These are phyloP conservation scores for Acanthamoeba lugdunensis DNA, from an alignment of 208 protist genomes.

Conservation along the genomic window DNA sequence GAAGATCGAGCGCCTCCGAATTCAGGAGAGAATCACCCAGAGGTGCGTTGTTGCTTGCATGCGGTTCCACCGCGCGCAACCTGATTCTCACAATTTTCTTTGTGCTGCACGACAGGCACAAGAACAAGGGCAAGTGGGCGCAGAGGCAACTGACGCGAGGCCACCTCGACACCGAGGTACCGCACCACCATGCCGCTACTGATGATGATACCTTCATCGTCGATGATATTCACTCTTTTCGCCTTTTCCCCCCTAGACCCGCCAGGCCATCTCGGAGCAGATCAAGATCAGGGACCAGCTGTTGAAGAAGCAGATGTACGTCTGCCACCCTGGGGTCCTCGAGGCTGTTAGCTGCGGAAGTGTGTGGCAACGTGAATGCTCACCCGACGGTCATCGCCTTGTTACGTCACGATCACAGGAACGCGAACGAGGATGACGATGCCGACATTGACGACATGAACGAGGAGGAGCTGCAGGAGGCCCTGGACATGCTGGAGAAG, in stretches of 20 bases:
- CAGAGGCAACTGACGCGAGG: constrained; percentile 47
- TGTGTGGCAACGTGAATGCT: too few relatives aligned
- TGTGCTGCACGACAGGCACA: neutral
- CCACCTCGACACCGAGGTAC: constrained; percentile 49
- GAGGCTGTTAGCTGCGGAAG: too few relatives aligned
- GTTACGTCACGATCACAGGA: neutral
- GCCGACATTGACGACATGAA: constrained; percentile 31
- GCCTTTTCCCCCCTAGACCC: neutral
- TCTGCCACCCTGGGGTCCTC: too few relatives aligned
- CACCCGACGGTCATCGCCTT: neutral
- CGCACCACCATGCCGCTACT: neutral
- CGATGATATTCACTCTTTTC: neutral
- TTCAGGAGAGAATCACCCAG: constrained; percentile 68
- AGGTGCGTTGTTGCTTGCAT: neutral
- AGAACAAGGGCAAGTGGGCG: constrained; percentile 72
- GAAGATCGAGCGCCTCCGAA: constrained; percentile 60
- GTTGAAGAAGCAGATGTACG: constrained; percentile 67
- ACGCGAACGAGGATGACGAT: constrained; percentile 40
- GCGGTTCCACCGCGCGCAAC: too few relatives aligned
- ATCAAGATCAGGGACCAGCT: constrained; percentile 68
- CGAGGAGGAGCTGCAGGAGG: constrained; percentile 53
- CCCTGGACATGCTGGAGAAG: constrained; percentile 10
- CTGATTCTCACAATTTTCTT: neutral
- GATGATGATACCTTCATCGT: neutral
- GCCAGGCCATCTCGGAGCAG: constrained; percentile 72